Evolutionary conservation across 140 eudicot genomes (phyloP).

Genomic region (Cichorium intybus): DNA sequence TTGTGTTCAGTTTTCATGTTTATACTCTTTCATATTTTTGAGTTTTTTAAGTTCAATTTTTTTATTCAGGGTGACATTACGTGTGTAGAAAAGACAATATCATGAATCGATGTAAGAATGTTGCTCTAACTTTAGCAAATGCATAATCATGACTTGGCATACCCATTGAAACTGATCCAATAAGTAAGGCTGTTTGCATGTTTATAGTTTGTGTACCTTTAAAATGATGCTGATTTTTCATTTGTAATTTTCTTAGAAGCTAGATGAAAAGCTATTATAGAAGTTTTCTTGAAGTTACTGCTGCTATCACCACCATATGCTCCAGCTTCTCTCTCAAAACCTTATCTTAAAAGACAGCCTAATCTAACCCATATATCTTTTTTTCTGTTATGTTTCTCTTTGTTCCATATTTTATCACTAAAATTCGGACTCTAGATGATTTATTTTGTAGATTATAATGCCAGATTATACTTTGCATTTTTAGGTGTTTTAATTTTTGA

Average conservation of each 20-base stretch:
- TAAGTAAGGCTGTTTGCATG: constrained; percentile 38
- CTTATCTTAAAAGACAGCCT: too few species aligned
- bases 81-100: constrained; percentile 89
- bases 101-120: constrained; percentile 92
- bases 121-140: constrained; percentile 75
- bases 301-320: too few species aligned
- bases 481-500: too few species aligned
- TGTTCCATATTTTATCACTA: too few species aligned
- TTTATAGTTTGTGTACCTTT: background rate
- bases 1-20: too few species aligned
- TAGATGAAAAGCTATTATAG: constrained; percentile 84
- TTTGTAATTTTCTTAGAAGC: constrained; percentile 46
- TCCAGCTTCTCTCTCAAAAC: too few species aligned
- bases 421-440: too few species aligned
- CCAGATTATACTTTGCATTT: too few species aligned
- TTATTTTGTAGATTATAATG: too few species aligned
- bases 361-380: too few species aligned
- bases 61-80: background rate
- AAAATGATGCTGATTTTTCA: constrained; percentile 14
- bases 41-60: background rate
- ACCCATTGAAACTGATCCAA: constrained; percentile 79
- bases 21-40: constrained; percentile 20
- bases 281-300: constrained; percentile 85
- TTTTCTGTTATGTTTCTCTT: too few species aligned
- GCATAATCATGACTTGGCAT: constrained; percentile 91